Evolutionary conservation across 1,284 basidiomycete genomes (phyloP).

Genomic region (Kalmanozyma brasiliensis): DNA sequence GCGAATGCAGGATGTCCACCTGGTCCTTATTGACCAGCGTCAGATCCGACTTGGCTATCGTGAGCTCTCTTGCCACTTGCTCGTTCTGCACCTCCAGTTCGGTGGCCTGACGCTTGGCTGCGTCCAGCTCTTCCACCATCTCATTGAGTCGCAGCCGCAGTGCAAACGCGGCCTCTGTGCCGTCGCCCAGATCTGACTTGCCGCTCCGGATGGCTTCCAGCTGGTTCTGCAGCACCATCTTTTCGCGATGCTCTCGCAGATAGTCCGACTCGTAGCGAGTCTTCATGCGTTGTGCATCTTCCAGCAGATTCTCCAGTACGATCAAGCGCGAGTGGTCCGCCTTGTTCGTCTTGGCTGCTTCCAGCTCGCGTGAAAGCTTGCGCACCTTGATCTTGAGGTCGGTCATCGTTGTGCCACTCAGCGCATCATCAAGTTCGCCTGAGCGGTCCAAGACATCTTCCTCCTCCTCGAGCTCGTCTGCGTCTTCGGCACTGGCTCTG

Average conservation of each 20-base stretch:
- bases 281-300: conserved; percentile 90
- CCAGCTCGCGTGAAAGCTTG: conserved; percentile 83
- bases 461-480: conserved; percentile 26
- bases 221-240: conserved; percentile 81
- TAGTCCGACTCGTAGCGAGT: conserved; percentile 89
- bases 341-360: conserved; percentile 78
- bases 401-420: conserved; percentile 86
- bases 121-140: conserved; percentile 83
- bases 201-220: conserved; percentile 89
- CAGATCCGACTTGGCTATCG: conserved; percentile 82
- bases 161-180: conserved; percentile 85
- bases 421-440: conserved; percentile 84
- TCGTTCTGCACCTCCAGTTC: conserved; percentile 80
- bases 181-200: conserved; percentile 79
- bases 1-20: conserved; percentile 74
- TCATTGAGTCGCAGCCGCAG: conserved; percentile 87
- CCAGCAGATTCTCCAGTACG: conserved; percentile 87
- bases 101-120: conserved; percentile 75
- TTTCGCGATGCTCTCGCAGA: conserved; percentile 82
- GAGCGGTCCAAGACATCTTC: conserved; percentile 73
- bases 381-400: conserved; percentile 82
- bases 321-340: conserved; percentile 79
- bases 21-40: conserved; percentile 70
- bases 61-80: conserved; percentile 77
- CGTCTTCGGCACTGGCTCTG: conserved; percentile 24